phyloP scores from a whole-genome alignment of 441 rosid genomes.

The Gossypium gossypioides region DNA sequence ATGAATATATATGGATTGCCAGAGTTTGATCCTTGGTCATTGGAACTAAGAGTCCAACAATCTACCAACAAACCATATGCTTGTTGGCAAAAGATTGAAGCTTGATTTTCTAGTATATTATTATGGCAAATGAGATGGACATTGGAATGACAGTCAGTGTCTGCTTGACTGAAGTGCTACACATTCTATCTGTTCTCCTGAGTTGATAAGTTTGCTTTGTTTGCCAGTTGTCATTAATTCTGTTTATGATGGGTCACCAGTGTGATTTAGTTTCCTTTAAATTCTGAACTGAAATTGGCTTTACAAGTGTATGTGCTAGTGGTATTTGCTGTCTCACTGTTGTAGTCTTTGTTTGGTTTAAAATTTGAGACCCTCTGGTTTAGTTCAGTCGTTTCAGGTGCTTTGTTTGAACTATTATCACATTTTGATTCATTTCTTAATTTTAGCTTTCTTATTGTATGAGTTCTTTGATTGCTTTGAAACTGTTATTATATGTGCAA shows the following conservation, averaged over 20 bases:
- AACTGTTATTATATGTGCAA: not conserved
- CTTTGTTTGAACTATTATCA: conserved; percentile 3
- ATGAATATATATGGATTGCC: not conserved
- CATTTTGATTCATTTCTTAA: not conserved
- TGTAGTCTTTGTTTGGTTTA: not conserved
- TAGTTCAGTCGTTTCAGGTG: not conserved
- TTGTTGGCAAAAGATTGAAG: not conserved
- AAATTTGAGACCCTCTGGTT: not conserved
- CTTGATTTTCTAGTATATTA: not conserved
- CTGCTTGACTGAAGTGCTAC: not conserved
- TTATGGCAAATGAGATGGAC: not conserved
- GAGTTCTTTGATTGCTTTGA: not conserved
- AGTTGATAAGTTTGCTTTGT: not conserved
- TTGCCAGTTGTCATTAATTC: not conserved
- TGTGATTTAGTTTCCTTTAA: not conserved
- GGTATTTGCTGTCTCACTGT: not conserved
- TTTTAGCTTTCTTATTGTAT: not conserved
- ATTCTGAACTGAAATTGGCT: not conserved
- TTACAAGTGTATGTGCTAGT: not conserved
- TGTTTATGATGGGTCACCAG: not conserved
- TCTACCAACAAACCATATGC: not conserved
- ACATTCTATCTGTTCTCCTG: not conserved
- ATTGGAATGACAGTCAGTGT: not conserved
- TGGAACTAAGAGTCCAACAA: not conserved
- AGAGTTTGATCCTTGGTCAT: not conserved